Evolutionary conservation across 73 alveolate species (phyloP).

Genomic region (Paramecium sonneborni): DNA sequence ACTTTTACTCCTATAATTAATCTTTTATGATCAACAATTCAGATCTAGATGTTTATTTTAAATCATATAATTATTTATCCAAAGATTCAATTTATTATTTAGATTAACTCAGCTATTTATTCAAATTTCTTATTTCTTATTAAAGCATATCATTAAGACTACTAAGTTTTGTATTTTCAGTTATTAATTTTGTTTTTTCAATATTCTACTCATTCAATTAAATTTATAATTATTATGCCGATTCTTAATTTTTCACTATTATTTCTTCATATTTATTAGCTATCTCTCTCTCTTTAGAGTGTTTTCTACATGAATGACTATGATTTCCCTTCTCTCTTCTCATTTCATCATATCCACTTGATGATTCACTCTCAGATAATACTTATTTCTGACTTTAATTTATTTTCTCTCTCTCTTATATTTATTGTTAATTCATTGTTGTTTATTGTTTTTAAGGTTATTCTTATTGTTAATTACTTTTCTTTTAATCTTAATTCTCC

Average conservation of each 20-base stretch:
- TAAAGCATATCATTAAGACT: neutral
- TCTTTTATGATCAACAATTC: neutral
- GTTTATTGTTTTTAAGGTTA: neutral
- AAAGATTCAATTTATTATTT: neutral
- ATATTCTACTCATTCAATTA: neutral
- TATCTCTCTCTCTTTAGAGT: slow-evolving; percentile 5
- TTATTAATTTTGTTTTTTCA: neutral
- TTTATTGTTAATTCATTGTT: neutral
- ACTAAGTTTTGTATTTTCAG: neutral
- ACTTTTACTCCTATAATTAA: neutral
- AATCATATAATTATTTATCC: slow-evolving; percentile 28
- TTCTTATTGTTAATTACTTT: neutral
- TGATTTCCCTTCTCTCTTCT: neutral
- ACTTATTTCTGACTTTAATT: neutral
- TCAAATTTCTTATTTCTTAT: neutral
- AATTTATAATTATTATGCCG: neutral
- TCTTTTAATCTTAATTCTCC: neutral
- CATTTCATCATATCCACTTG: neutral
- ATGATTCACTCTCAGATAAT: neutral
- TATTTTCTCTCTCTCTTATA: neutral
- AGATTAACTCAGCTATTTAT: neutral
- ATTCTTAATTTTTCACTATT: neutral
- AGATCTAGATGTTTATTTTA: neutral
- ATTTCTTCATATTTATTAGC: neutral
- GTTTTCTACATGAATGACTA: neutral